Base-by-base conservation (phyloP, 805 yeast genomes). In the Myxozyma geophila region DNA sequence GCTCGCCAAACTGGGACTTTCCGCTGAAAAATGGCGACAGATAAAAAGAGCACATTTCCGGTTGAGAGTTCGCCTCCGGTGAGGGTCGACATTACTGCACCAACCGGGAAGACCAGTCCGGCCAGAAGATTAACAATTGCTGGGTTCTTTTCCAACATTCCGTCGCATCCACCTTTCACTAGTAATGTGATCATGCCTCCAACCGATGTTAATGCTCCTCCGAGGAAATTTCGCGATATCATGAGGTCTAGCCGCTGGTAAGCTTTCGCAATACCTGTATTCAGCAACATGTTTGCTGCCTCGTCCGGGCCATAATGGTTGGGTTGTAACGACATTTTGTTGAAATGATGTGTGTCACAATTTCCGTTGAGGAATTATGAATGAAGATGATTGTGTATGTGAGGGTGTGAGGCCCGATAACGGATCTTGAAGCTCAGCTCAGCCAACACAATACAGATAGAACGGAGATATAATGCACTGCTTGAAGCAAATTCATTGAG, bases 51-150 rank as follows among this genome's bases (percentile, higher is more conserved):
- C 7, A 66, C 59, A 46, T 66, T 66, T 36, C 69, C 68, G 43
- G 69, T 66, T 15, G 68, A 66, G 12, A 64, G 53, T 43, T 66
- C 69, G 33, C 68, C 69, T 21, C 69, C 69, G 13, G 69, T 64
- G 7, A 66, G 58, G 0, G 68, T 65, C 2, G 66, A 54, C 69
- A 66, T 66, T 35, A 54, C 68, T 13, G 58, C 55, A 13, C 69
- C 69, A 49, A 66, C 66, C 17, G 69, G 69, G 68, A 66, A 66
- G 23, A 66, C 69, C 23, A 66, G 56, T 37, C 69, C 69, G 15
- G 54, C 63, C 9, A 66, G 59, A 5, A 66, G n/a, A 46, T 56
- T 58, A 7, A 66, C 69, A 15, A 64, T 37, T 3, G 63, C 69
- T 1, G 69, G 69, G 47, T 66, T 66, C n/a, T 54, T 53, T 36